Percentiles rank a stretch among this genome's conserved stretches.
Evolutionary conservation across 1,284 basidiomycete genomes (phyloP).

Genomic region (Ustilago loliicola): DNA sequence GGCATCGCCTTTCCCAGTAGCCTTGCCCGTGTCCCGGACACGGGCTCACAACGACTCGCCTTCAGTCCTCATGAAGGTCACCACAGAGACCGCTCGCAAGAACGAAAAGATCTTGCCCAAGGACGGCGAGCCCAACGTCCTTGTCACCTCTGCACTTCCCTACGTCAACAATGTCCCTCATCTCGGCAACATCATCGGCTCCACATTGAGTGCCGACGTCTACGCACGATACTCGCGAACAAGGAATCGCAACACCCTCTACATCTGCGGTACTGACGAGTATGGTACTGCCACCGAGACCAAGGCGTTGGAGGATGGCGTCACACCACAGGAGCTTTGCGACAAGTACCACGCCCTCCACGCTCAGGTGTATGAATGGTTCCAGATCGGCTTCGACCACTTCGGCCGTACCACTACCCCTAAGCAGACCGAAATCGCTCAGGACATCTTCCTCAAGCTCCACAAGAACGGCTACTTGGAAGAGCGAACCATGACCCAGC

Average conservation of each 20-base stretch:
- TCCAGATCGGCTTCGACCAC: slow-evolving; percentile 91
- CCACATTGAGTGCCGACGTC: slow-evolving; percentile 93
- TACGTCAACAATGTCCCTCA: slow-evolving; percentile 99
- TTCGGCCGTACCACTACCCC: slow-evolving; percentile 95
- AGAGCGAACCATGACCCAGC: slow-evolving; percentile 67
- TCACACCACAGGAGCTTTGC: slow-evolving; percentile 87
- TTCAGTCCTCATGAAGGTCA: slow-evolving; percentile 64
- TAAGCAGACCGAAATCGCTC: slow-evolving; percentile 80
- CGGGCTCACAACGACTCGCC: slow-evolving; percentile 48
- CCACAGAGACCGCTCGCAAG: slow-evolving; percentile 50
- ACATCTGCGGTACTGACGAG: slow-evolving; percentile 98
- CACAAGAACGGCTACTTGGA: slow-evolving; percentile 67
- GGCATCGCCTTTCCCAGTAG: slow-evolving; percentile 67
- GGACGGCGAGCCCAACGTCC: slow-evolving; percentile 72
- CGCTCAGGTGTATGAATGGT: slow-evolving; percentile 94
- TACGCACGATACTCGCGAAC: slow-evolving; percentile 84
- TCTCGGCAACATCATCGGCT: slow-evolving; percentile 98
- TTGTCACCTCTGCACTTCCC: slow-evolving; percentile 95
- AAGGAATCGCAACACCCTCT: slow-evolving; percentile 74
- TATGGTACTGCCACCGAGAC: slow-evolving; percentile 99
- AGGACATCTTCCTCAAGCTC: slow-evolving; percentile 69
- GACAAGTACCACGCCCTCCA: slow-evolving; percentile 94
- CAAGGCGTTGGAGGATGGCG: slow-evolving; percentile 91
- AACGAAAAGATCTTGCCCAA: slow-evolving; percentile 61
- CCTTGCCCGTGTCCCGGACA: slow-evolving; percentile 51